Base-by-base conservation (phyloP, 2,329 filamentous ascomycete species). In the Pleoardoris graminearum region DNA sequence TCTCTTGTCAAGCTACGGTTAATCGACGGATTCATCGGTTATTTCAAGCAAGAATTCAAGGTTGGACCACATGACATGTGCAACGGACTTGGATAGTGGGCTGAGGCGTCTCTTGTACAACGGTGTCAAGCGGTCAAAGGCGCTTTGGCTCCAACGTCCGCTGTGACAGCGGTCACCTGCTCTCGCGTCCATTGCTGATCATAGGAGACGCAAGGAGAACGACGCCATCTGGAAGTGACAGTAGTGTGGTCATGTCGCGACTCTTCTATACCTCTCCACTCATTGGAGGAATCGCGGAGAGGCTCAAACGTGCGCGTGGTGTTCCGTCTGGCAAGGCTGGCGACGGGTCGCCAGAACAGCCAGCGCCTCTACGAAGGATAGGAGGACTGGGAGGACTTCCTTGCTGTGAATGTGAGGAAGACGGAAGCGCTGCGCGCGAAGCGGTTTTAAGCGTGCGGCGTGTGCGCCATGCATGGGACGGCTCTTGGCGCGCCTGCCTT, bases 231-330 rank as follows among this genome's bases (percentile, higher is more conserved):
- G 12, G 33, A n/a, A 17, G 16, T n/a, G n/a, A n/a, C n/a, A n/a
- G n/a, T n/a, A n/a, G 33, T 16, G 33, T 7, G 17, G 32, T 45
- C 17, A 62, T 69, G 65, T 70, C 57, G 64, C 65, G 61, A 25
- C 63, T 53, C 61, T 63, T 63, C 62, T 69, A 69, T 69, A 69
- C 67, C 66, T 60, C 48, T 50, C 59, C 60, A 61, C 62, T 36
- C 63, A 66, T 65, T n/a, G 62, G 43, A 63, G 63, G 55, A 61
- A 64, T 63, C 55, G 65, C 61, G 60, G 58, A 64, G 57, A 59
- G 68, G 64, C 68, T 72, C 69, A 72, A 72, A 72, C 69, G 68
- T 66, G 64, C 67, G 69, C 67, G 52, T 43, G 59, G 63, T 57
- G 50, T 56, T 47, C 44, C 19, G 33, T 73, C 69, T 73, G 54